A percentile compares a stretch with the other conserved stretches of the same genome.
Conservation (phyloP, 768 basidiomycete genomes). For the Auricularia cornea region DNA sequence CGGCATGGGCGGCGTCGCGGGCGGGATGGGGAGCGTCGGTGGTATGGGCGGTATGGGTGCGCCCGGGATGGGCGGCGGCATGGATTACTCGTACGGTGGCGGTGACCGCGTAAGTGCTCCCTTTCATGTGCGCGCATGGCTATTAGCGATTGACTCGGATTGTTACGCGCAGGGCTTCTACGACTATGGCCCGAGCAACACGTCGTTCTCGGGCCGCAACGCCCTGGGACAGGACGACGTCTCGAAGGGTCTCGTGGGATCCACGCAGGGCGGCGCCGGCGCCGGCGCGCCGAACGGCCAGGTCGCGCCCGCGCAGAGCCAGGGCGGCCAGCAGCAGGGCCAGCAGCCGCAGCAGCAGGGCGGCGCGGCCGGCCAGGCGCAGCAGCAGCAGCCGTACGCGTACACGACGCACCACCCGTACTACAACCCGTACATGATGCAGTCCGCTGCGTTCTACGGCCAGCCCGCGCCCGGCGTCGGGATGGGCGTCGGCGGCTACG, state of each 20-base stretch:
- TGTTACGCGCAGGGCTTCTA: conserved; percentile 54
- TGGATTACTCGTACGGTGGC: conserved; percentile 64
- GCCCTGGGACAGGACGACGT: conserved; percentile 68
- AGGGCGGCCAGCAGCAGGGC: conserved; percentile 48
- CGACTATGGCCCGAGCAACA: conserved; percentile 54
- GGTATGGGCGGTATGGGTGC: conserved; percentile 25
- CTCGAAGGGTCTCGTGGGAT: conserved; percentile 40
- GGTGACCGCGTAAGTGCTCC: conserved; percentile 44
- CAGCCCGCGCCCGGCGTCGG: neutral
- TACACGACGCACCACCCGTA: conserved; percentile 15
- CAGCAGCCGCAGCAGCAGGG: conserved; percentile 32
- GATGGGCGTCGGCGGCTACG: neutral
- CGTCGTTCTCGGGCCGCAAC: conserved; percentile 23
- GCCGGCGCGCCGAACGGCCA: conserved; percentile 3
- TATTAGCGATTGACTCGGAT: conserved; percentile 13
- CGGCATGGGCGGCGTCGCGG: conserved; percentile 28
- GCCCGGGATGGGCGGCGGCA: conserved; percentile 36
- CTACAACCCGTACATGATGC: conserved; percentile 44
- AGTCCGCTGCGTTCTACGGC: neutral
- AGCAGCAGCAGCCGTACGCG: neutral
- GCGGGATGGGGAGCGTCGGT: conserved; percentile 46
- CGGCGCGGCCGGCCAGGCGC: neutral
- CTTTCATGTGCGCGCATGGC: too few relatives aligned
- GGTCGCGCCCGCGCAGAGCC: conserved; percentile 13
- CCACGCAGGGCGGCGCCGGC: conserved; percentile 2